Base-by-base conservation (phyloP, 2,329 filamentous ascomycete species). In the Penicillium sp. region DNA sequence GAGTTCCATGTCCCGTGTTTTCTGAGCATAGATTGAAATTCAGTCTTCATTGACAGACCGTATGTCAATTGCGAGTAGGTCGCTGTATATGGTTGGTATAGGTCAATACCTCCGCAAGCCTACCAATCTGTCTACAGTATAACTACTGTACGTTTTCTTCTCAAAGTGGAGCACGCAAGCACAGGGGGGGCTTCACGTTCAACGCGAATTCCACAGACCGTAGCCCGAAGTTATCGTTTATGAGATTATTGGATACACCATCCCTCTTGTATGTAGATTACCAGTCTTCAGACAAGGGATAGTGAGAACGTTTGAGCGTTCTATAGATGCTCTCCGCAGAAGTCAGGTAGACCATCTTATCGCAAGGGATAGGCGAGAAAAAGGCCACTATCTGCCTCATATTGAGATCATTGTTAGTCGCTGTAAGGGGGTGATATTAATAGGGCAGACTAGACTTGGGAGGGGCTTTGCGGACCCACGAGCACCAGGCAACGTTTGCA, bases 1-100 rank as follows among this genome's bases (percentile, higher is more conserved):
- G 19, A 27, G 31, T 44, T 14, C n/a, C 31, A 10, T 50, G 47
- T 37, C 18, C 35, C 31, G 24, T 47, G 27, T 27, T 47, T 47
- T 36, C 22, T 57, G 44, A 54, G 50, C 56, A 64, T 66, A 66
- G 65, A 66, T 57, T 66, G 65, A 63, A 66, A 62, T 64, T 56
- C 56, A 60, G 63, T 61, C 63, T 64, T 66, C 61, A 53, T 62
- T 63, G 61, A 66, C 63, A 60, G 37, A 44, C 41, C 11, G 22
- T 9, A 49, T 7, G 33, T 9, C 18, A 24, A 13, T 60, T 24
- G 14, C 5, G n/a, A 49, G 31, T 31, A 24, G 11, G n/a, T 35
- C 6, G n/a, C 16, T 16, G 5, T 24, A 16, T 43, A 33, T 36
- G 18, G 43, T 39, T 22, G 36, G 16, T 36, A 54, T 5, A 36